phyloP scores from a whole-genome alignment of 768 basidiomycete genomes.

The Asterophora lycoperdoides region DNA sequence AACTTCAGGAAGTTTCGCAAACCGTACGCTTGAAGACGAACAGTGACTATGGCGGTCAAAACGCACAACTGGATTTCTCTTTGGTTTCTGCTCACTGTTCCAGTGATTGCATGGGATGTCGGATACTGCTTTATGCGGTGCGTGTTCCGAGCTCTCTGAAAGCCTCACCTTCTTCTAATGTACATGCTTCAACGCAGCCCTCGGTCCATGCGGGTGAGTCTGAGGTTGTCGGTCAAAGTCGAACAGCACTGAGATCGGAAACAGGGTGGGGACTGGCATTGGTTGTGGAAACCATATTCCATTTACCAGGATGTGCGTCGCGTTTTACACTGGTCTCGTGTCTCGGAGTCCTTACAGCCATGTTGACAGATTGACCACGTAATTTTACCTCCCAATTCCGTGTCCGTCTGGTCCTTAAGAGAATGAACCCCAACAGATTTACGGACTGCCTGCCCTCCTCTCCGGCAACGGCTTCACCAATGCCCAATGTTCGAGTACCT shows the following conservation, averaged over 20 bases:
- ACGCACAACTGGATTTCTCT: constrained; percentile 55
- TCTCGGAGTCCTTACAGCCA: not conserved
- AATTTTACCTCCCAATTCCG: constrained; percentile 8
- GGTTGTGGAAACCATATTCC: constrained; percentile 86
- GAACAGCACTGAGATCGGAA: not conserved
- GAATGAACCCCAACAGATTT: constrained; percentile 43
- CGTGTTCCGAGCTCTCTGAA: constrained; percentile 16
- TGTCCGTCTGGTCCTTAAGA: not conserved
- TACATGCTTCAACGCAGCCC: constrained; percentile 43
- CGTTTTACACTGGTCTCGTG: constrained; percentile 24
- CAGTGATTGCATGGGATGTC: constrained; percentile 75
- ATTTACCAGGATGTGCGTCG: constrained; percentile 62
- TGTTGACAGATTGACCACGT: constrained; percentile 32
- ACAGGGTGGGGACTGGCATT: constrained; percentile 81
- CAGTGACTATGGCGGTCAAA: constrained; percentile 41
- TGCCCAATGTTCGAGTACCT: constrained; percentile 64
- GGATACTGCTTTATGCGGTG: constrained; percentile 80
- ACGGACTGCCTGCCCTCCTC: constrained; percentile 64
- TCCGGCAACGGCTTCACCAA: constrained; percentile 75
- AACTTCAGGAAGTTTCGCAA: not conserved
- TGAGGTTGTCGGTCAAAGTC: not conserved
- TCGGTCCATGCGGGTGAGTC: constrained; percentile 62
- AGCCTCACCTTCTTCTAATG: not conserved
- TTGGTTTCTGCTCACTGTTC: constrained; percentile 65
- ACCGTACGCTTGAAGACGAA: constrained; percentile 8